phyloP scores from a whole-genome alignment of 2,329 filamentous ascomycete genomes.

The Colletotrichum incanum region DNA sequence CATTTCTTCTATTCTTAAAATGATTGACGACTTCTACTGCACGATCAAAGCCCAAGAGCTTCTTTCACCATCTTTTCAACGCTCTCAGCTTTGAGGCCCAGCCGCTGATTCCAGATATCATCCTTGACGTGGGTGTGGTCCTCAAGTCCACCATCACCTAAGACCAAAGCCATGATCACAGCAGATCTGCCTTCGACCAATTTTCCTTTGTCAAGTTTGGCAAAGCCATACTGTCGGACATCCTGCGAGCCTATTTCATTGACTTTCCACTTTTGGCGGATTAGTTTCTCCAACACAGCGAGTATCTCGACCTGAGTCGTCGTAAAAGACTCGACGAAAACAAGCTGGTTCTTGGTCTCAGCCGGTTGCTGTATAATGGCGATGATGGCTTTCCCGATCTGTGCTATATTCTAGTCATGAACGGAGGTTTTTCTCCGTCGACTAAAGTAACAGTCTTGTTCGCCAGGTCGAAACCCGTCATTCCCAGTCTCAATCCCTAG shows the following conservation, averaged over 20 bases:
- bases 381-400: slow-evolving; percentile 40
- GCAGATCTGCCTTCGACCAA: slow-evolving; percentile 1
- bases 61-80: neutral
- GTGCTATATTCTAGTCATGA: slow-evolving; percentile 38
- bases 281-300: neutral
- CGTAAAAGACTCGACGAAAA: slow-evolving; percentile 58
- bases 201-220: neutral
- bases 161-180: slow-evolving; percentile 19
- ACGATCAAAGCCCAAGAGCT: neutral
- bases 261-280: slow-evolving; percentile 7
- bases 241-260: neutral
- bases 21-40: too few relatives aligned
- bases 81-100: neutral
- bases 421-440: slow-evolving; percentile 41
- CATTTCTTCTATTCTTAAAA: too few relatives aligned
- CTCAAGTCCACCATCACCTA: slow-evolving; percentile 16
- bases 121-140: slow-evolving; percentile 12
- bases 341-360: slow-evolving; percentile 42
- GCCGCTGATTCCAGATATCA: neutral
- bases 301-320: slow-evolving; percentile 66
- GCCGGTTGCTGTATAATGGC: slow-evolving; percentile 35
- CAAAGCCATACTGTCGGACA: neutral
- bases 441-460: slow-evolving; percentile 53
- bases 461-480: slow-evolving; percentile 63
- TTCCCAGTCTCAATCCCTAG: slow-evolving; percentile 43